These are phyloP conservation scores for Pseudogymnoascus sp. DNA, from an alignment of 2,329 filamentous ascomycete genomes.

Conservation along the genomic window DNA sequence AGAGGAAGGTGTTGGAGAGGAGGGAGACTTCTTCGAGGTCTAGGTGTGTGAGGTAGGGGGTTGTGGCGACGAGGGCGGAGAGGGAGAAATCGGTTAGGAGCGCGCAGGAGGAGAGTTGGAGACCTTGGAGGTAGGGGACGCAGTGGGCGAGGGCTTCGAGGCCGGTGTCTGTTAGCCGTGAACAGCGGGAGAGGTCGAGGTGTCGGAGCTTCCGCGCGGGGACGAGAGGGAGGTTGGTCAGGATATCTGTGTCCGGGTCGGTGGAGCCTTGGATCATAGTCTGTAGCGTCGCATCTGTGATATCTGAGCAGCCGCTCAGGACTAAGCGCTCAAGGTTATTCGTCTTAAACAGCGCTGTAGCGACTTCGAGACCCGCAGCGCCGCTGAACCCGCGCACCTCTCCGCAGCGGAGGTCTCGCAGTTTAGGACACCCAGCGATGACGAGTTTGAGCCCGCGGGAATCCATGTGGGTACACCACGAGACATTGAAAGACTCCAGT, in stretches of 20 bases:
- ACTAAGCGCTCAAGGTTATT: constrained; percentile 80
- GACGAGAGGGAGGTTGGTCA: constrained; percentile 69
- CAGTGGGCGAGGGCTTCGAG: constrained; percentile 65
- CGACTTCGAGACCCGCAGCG: constrained; percentile 51
- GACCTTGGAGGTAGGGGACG: constrained; percentile 70
- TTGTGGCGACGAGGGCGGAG: constrained; percentile 62
- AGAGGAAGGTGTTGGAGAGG: constrained; percentile 66
- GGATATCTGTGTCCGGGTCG: constrained; percentile 69
- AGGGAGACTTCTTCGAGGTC: constrained; percentile 80
- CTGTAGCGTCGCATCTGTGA: constrained; percentile 66
- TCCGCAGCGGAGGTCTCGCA: constrained; percentile 74
- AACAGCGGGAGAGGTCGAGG: constrained; percentile 75
- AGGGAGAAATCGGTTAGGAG: constrained; percentile 66
- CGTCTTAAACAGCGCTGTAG: constrained; percentile 64
- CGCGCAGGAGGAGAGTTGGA: constrained; percentile 75
- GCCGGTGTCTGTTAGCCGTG: constrained; percentile 62
- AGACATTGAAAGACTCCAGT: constrained; percentile 80
- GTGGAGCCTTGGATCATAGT: constrained; percentile 63
- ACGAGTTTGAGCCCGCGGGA: constrained; percentile 66
- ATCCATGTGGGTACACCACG: constrained; percentile 85
- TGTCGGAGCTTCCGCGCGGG: constrained; percentile 72
- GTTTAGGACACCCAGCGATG: constrained; percentile 60
- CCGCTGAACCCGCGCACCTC: constrained; percentile 71
- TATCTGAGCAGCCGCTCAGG: constrained; percentile 68
- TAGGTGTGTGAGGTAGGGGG: constrained; percentile 72